Evolutionary conservation across 2,329 filamentous ascomycete genomes (phyloP).

Genomic region (Chaetomium strumarium): DNA sequence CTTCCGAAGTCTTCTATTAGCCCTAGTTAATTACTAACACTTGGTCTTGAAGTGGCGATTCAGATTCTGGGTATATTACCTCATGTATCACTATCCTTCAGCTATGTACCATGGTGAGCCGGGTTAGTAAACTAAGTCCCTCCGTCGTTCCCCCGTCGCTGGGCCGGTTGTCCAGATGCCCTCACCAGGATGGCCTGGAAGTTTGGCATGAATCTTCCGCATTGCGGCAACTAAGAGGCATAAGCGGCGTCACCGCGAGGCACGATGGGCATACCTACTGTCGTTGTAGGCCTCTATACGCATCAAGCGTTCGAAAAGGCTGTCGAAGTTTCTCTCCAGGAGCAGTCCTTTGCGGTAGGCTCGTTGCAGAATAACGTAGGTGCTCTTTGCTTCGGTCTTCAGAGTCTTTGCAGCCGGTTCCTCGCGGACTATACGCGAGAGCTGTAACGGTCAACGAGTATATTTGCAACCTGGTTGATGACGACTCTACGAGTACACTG

Average conservation of each 20-base stretch:
- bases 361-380: conserved; percentile 5
- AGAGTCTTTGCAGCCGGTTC: conserved; percentile 10
- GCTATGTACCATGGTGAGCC: background rate
- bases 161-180: background rate
- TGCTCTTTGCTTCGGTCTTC: conserved; percentile 6
- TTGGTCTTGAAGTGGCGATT: too few species aligned
- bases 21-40: too few species aligned
- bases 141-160: background rate
- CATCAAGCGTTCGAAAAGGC: conserved; percentile 10
- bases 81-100: conserved; percentile 7
- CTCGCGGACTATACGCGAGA: conserved; percentile 7
- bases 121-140: background rate
- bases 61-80: too few species aligned
- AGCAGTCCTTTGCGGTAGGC: conserved; percentile 10
- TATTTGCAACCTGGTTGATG: too few species aligned
- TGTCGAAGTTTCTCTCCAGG: conserved; percentile 6
- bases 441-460: too few species aligned
- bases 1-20: too few species aligned
- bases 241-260: conserved; percentile 3
- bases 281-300: conserved; percentile 3
- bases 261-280: conserved; percentile 1
- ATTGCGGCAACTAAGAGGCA: conserved; percentile 1
- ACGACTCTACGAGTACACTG: too few species aligned
- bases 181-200: conserved; percentile 1
- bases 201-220: background rate